A percentile compares a stretch with the other conserved stretches of the same genome.
Evolutionary conservation across 129 eudicot species (phyloP).

Genomic region (Flaveria trinervia): DNA sequence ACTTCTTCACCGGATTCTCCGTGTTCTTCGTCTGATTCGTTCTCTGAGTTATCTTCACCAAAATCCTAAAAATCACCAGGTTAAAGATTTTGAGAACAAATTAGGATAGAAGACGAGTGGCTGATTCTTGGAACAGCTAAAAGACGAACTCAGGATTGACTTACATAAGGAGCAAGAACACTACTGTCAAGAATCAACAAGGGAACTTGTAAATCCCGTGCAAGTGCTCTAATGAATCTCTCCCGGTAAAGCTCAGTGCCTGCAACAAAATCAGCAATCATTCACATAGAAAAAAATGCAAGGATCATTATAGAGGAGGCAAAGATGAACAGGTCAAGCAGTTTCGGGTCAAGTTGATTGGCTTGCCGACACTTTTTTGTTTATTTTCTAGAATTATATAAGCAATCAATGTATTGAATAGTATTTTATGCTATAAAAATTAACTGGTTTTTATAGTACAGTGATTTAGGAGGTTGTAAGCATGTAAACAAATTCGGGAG

Average conservation of each 20-base stretch:
- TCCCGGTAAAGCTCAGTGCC: slow-evolving; percentile 98
- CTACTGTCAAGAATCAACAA: slow-evolving; percentile 88
- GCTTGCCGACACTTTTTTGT: not conserved
- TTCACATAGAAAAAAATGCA: not conserved
- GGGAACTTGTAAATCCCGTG: slow-evolving; percentile 84
- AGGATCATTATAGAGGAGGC: slow-evolving; percentile 3
- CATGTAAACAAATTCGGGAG: not conserved
- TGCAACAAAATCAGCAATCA: slow-evolving; percentile 34
- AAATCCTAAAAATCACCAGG: slow-evolving; percentile 48
- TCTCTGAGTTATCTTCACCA: slow-evolving; percentile 67
- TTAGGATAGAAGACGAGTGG: not conserved
- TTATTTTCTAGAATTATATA: not conserved
- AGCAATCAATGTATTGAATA: not conserved
- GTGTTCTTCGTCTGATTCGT: slow-evolving; percentile 79
- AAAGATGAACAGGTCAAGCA: slow-evolving; percentile 4
- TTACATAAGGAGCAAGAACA: slow-evolving; percentile 88
- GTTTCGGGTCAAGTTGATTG: not conserved
- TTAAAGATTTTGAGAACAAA: not conserved
- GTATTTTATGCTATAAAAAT: not conserved
- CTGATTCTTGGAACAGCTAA: slow-evolving; percentile 9
- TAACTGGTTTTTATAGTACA: not conserved
- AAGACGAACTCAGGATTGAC: slow-evolving; percentile 21
- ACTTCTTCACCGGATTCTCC: slow-evolving; percentile 63
- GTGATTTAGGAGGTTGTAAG: slow-evolving; percentile 8
- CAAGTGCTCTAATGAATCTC: slow-evolving; percentile 91